Base-by-base conservation (phyloP, 495 filamentous ascomycete species). In the Daldinia childiae region DNA sequence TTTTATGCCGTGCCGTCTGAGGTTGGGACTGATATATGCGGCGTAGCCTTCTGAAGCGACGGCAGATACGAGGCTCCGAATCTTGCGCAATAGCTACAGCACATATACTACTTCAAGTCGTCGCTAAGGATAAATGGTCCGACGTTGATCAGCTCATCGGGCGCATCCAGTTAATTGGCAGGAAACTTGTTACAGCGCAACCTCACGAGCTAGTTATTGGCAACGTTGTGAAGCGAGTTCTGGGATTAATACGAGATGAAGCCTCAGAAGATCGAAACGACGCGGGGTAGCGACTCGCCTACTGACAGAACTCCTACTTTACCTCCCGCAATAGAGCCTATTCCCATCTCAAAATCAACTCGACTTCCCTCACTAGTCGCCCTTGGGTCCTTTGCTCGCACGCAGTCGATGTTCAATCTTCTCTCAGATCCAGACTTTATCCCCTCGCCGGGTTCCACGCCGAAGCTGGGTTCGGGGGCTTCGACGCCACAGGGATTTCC, bases 241-340 rank as follows among this genome's bases (percentile, higher is more conserved):
- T 99, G 21, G 93, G 93, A 39, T 84, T 98, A 56, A 93, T 99
- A 69, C 89, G 95, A 26, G 95, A 98, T 75, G 95, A 98, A 74
- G 90, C 90, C 36, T 88, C 92, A 57, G 93, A 95, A 73, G 91
- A 93, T 59, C 82, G 90, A 50, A 92, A 90, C 52, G 90, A 84
- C 41, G 91, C 91, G 62, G 62, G 81, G 82, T 9, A 82, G 82
- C 64, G 84, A 86, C 27, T 79, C 79, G 60, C 79, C 81, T 39
- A 65, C 80, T 0, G 74, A 72, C 6, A 58, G 61, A 52, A 76
- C 69, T 14, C 64, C 71, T 34, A 38, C 75, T 2, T 39, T 75
- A 19, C 60, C 68, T 4, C 66, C 70, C 29, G 60, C 63, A 17
- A 74, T 76, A 36, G 67, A 74, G 54, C 45, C 73, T 9, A 73